phyloP scores from a whole-genome alignment of 306 rosid species.

The Inga oerstediana region DNA sequence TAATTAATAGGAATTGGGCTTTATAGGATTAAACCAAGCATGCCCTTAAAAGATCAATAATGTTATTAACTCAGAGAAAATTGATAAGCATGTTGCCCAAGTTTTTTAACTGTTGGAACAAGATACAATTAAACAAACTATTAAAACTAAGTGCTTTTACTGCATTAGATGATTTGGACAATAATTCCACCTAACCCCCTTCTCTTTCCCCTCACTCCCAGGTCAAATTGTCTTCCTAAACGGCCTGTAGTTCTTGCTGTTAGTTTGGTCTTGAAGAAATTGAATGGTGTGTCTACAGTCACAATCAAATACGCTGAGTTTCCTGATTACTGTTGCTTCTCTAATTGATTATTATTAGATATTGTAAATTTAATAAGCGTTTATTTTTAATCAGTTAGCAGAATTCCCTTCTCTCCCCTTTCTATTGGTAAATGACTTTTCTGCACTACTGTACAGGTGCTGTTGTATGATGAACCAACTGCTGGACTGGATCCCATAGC shows the following conservation, averaged over 20 bases:
- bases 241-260: slow-evolving; percentile 7
- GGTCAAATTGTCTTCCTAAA: slow-evolving; percentile 1
- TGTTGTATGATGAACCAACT: slow-evolving; percentile 94
- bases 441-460: slow-evolving; percentile 58
- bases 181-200: slow-evolving; percentile 9
- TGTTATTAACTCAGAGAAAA: not conserved
- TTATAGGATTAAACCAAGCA: not conserved
- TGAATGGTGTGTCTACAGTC: slow-evolving; percentile 3
- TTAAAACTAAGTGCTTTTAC: not conserved
- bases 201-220: not conserved
- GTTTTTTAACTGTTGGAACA: not conserved
- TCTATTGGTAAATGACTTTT: slow-evolving; percentile 18
- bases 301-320: not conserved
- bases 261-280: slow-evolving; percentile 12
- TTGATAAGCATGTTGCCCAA: not conserved
- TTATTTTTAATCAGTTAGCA: not conserved
- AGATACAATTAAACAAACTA: not conserved
- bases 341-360: not conserved
- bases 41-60: not conserved
- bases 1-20: not conserved
- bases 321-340: slow-evolving; percentile 4
- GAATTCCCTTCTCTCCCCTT: not conserved
- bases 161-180: not conserved
- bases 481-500: slow-evolving; percentile 99
- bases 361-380: not conserved